Evolutionary conservation across 1,284 basidiomycete species (phyloP).

Genomic region (Melampsora occidentalis): DNA sequence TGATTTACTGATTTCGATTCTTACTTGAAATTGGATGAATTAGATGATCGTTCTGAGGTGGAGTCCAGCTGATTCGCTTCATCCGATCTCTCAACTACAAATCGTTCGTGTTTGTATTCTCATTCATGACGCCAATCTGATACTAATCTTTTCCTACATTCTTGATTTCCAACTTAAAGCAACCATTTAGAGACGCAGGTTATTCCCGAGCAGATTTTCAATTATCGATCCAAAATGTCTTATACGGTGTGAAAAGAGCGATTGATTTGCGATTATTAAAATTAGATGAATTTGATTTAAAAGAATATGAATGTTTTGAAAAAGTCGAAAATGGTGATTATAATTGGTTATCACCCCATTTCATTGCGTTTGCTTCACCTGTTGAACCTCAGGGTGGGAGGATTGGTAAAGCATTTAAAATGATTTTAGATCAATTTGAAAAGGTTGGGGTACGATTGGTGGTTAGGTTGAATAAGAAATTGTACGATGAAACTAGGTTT

Average conservation of each 20-base stretch:
- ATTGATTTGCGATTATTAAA: constrained; percentile 83
- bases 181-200: constrained; percentile 90
- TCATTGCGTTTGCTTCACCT: constrained; percentile 94
- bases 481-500: constrained; percentile 86
- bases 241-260: constrained; percentile 57
- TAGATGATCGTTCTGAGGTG: constrained; percentile 90
- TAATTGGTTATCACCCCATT: constrained; percentile 90
- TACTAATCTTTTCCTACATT: too few species aligned
- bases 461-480: constrained; percentile 86
- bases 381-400: constrained; percentile 60
- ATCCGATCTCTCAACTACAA: constrained; percentile 72
- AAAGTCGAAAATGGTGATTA: constrained; percentile 91
- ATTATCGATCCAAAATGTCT: constrained; percentile 63
- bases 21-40: constrained; percentile 11
- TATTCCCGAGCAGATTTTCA: constrained; percentile 88
- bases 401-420: constrained; percentile 72
- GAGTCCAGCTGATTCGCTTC: constrained; percentile 91
- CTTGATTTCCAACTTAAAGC: constrained; percentile 33
- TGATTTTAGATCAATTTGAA: constrained; percentile 88
- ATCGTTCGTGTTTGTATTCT: constrained; percentile 44
- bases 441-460: constrained; percentile 84
- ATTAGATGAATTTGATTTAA: constrained; percentile 76
- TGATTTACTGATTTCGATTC: neutral
- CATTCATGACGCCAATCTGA: too few species aligned
- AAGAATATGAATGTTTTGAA: constrained; percentile 90